Conservation (phyloP, 768 basidiomycete genomes). For the Mycena chlorophos region DNA sequence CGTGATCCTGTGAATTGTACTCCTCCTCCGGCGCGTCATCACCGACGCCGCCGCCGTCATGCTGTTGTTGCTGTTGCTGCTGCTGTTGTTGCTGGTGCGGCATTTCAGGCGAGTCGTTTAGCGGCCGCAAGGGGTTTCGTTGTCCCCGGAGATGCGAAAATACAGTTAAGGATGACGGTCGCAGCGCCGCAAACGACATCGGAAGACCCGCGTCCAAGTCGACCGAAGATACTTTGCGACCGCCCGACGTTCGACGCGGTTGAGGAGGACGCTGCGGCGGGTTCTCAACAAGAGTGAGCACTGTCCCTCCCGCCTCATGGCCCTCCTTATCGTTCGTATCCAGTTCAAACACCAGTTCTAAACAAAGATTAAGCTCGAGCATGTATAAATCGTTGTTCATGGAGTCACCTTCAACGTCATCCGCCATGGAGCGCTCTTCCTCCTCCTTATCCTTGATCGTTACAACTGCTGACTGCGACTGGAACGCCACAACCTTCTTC, state of each 20-base stretch:
- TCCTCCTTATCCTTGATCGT: constrained; percentile 40
- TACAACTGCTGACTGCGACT: constrained; percentile 58
- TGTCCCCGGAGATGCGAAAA: constrained; percentile 58
- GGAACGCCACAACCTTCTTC: constrained; percentile 67
- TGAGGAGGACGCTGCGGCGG: constrained; percentile 35
- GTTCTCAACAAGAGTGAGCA: constrained; percentile 46
- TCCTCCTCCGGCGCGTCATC: constrained; percentile 19
- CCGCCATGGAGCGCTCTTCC: constrained; percentile 28
- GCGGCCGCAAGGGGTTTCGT: constrained; percentile 29
- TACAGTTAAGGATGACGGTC: constrained; percentile 68
- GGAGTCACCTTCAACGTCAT: constrained; percentile 48
- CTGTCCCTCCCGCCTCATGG: constrained; percentile 30
- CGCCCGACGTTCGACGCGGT: constrained; percentile 18
- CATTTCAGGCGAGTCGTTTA: background rate
- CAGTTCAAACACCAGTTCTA: constrained; percentile 71
- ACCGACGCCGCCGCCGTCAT: background rate
- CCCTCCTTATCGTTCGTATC: constrained; percentile 51
- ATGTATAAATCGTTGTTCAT: background rate
- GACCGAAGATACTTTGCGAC: constrained; percentile 5
- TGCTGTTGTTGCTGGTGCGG: constrained; percentile 3
- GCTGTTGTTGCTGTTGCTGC: constrained; percentile 5
- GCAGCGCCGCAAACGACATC: constrained; percentile 57
- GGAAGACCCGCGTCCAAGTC: constrained; percentile 46
- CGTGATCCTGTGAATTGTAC: constrained; percentile 41
- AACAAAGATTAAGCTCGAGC: constrained; percentile 11